Evolutionary conservation across 805 yeast species (phyloP).

Genomic region (Saturnispora halmiae): DNA sequence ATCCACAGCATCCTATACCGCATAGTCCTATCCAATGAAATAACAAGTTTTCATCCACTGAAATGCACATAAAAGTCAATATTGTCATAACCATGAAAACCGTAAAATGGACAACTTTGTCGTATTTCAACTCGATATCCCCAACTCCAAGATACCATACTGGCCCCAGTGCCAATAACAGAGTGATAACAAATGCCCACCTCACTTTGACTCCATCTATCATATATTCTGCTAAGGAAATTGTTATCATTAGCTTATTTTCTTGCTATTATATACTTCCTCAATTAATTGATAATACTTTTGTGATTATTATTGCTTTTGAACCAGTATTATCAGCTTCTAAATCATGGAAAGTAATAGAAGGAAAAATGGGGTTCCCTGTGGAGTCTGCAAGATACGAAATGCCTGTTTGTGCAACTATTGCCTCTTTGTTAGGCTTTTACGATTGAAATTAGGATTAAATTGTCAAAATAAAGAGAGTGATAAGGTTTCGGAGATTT

Average conservation of each 20-base stretch:
- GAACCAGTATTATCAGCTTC: too few species aligned
- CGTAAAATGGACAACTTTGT: constrained; percentile 39
- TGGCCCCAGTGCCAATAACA: constrained; percentile 7
- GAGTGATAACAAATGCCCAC: not conserved
- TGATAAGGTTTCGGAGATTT: not conserved
- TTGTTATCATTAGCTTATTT: not conserved
- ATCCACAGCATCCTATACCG: constrained; percentile 31
- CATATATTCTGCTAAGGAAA: not conserved
- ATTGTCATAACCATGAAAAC: constrained; percentile 37
- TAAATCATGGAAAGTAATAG: too few species aligned
- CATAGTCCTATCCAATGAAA: constrained; percentile 25
- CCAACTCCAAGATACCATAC: constrained; percentile 43
- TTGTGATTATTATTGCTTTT: too few species aligned
- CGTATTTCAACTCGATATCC: constrained; percentile 36
- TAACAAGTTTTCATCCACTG: constrained; percentile 19
- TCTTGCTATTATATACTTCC: too few species aligned
- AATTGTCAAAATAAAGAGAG: not conserved
- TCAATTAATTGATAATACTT: too few species aligned
- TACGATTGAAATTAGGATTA: not conserved
- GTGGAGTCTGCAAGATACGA: not conserved
- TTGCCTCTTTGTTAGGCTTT: not conserved
- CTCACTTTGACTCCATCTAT: not conserved
- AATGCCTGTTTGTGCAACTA: not conserved
- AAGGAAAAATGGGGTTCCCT: not conserved
- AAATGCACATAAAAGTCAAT: constrained; percentile 40